Conservation (phyloP, 768 basidiomycete species). For the Trametopsis cervina region DNA sequence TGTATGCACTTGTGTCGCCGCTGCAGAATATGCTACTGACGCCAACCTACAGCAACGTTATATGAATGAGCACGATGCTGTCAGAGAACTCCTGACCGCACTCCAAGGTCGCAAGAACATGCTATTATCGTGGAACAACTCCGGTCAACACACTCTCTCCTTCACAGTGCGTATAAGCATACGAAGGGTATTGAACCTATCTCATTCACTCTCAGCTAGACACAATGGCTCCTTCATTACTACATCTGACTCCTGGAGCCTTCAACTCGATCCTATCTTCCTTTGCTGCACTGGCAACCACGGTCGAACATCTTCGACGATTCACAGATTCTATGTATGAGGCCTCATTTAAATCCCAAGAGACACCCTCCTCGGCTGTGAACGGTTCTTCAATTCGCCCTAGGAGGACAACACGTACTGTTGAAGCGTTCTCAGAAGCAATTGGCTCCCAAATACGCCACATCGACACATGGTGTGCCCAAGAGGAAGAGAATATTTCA, state of each 20-base stretch:
- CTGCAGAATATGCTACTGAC: no score
- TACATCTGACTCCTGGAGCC: constrained; percentile 61
- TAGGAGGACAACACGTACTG: constrained; percentile 40
- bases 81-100: constrained; percentile 70
- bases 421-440: constrained; percentile 82
- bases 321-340: constrained; percentile 46
- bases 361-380: constrained; percentile 8
- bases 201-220: constrained; percentile 32
- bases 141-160: constrained; percentile 22
- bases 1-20: no score
- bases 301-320: constrained; percentile 52
- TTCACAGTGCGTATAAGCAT: constrained; percentile 23
- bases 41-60: constrained; percentile 50
- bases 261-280: constrained; percentile 58
- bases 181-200: neutral
- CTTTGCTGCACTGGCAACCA: constrained; percentile 55
- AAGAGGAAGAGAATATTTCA: constrained; percentile 59
- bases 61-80: constrained; percentile 68
- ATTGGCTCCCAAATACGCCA: constrained; percentile 49
- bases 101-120: constrained; percentile 67
- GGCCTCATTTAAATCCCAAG: neutral
- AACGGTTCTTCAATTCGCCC: constrained; percentile 1
- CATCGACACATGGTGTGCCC: constrained; percentile 68
- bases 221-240: constrained; percentile 47
- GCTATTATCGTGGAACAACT: constrained; percentile 33